Conservation (phyloP, 2,329 filamentous ascomycete genomes). For the Trichoderma lentiforme region DNA sequence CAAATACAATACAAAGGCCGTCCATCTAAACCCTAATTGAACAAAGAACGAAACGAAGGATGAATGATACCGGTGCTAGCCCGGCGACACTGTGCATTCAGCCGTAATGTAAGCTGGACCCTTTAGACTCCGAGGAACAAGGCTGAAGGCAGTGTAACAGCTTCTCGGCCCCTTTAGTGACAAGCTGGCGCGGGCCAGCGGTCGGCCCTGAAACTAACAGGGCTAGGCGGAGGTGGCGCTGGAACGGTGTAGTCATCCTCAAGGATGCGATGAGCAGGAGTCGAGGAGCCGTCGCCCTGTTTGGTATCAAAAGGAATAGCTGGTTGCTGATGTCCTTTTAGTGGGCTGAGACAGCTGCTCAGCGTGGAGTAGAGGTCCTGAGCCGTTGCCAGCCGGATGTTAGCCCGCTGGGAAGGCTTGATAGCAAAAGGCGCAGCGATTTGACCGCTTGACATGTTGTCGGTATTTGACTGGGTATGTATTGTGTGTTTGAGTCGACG, state of each 20-base stretch:
- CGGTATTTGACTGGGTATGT: background rate
- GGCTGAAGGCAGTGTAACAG: constrained; percentile 15
- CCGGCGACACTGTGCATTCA: background rate
- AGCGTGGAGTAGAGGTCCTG: constrained; percentile 54
- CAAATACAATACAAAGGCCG: background rate
- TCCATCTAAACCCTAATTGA: constrained; percentile 18
- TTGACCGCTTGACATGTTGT: constrained; percentile 36
- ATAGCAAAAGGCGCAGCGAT: constrained; percentile 46
- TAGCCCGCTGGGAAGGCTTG: constrained; percentile 44
- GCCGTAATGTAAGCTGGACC: background rate
- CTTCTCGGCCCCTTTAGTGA: constrained; percentile 24
- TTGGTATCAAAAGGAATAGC: constrained; percentile 28
- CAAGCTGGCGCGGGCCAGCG: constrained; percentile 46
- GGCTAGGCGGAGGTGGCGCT: constrained; percentile 62
- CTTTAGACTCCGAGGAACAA: background rate
- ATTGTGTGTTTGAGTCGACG: background rate
- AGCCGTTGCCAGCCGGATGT: constrained; percentile 36
- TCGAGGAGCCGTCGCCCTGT: constrained; percentile 39
- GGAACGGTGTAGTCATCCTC: constrained; percentile 62
- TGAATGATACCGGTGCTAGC: background rate
- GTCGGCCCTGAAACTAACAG: constrained; percentile 58
- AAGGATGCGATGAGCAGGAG: constrained; percentile 49
- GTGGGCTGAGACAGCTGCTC: constrained; percentile 28
- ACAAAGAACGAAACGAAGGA: background rate
- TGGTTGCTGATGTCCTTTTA: constrained; percentile 6